Evolutionary conservation across 805 yeast genomes (phyloP).

Genomic region (Saturnispora zaruensis): DNA sequence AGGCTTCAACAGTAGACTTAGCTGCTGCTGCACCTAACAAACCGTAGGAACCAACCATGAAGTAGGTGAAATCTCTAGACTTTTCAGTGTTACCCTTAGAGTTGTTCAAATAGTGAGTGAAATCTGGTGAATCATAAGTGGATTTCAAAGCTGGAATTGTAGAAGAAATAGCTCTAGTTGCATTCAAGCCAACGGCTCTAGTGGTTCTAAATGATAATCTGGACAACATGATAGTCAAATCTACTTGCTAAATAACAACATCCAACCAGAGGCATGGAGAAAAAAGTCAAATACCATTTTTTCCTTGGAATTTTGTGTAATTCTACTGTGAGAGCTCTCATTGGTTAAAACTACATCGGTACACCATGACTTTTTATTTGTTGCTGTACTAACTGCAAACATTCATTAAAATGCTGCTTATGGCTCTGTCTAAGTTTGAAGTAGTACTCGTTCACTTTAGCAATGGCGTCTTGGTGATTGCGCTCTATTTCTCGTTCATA

Average conservation of each 20-base stretch:
- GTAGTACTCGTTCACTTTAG: neutral
- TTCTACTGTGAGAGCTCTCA: constrained; percentile 1
- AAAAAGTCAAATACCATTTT: neutral
- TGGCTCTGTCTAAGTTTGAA: neutral
- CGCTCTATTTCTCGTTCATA: neutral
- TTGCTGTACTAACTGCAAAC: neutral
- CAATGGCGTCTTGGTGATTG: neutral
- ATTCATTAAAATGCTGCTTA: neutral
- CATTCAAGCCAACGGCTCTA: constrained; percentile 24
- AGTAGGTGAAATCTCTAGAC: constrained; percentile 83
- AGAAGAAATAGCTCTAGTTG: constrained; percentile 43
- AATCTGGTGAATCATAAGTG: constrained; percentile 87
- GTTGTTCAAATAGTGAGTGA: constrained; percentile 67
- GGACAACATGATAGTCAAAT: constrained; percentile 21
- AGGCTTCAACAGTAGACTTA: constrained; percentile 89
- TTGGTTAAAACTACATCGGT: constrained; percentile 4
- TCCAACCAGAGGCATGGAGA: constrained; percentile 1
- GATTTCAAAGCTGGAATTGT: constrained; percentile 50
- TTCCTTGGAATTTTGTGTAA: neutral
- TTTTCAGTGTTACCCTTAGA: constrained; percentile 57
- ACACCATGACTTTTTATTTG: constrained; percentile 1
- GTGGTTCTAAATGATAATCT: constrained; percentile 26
- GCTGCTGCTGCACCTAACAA: constrained; percentile 88
- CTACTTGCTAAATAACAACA: neutral
- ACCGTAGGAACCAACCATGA: constrained; percentile 96